Conservation (phyloP, 2,329 filamentous ascomycete species). For the Amauroascus verrucosus region DNA sequence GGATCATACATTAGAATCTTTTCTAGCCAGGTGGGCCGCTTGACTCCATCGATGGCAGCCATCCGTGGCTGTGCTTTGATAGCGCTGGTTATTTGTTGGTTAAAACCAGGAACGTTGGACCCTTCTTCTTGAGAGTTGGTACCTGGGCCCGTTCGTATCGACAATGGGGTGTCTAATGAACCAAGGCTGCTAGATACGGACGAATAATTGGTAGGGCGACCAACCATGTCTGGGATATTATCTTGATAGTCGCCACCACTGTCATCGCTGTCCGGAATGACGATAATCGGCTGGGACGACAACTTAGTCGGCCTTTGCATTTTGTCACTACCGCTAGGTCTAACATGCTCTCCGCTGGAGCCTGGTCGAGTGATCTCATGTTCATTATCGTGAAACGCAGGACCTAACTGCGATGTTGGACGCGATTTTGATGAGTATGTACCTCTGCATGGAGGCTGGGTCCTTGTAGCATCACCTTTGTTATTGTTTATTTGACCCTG, state of each 20-base stretch:
- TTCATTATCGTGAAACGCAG: neutral
- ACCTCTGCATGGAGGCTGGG: neutral
- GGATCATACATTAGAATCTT: slow-evolving; percentile 92
- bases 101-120: slow-evolving; percentile 27
- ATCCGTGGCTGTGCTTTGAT: slow-evolving; percentile 36
- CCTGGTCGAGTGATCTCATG: neutral
- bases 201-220: neutral
- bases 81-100: slow-evolving; percentile 39
- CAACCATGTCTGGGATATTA: slow-evolving; percentile 21
- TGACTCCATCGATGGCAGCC: slow-evolving; percentile 29
- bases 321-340: neutral
- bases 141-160: slow-evolving; percentile 1
- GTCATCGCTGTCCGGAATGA: slow-evolving; percentile 10
- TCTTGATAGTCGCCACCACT: slow-evolving; percentile 15
- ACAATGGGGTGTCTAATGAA: neutral
- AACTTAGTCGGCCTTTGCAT: neutral
- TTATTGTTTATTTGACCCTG: neutral
- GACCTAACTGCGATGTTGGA: neutral
- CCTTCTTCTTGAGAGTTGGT: slow-evolving; percentile 14
- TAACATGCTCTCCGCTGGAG: neutral
- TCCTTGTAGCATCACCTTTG: neutral
- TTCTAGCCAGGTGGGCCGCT: slow-evolving; percentile 64
- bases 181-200: slow-evolving; percentile 1
- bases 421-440: neutral
- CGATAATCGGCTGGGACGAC: neutral